Percentiles rank a stretch among this genome's conserved stretches.
Evolutionary conservation across 2,329 filamentous ascomycete genomes (phyloP).

Genomic region (Aspergillus sp.): DNA sequence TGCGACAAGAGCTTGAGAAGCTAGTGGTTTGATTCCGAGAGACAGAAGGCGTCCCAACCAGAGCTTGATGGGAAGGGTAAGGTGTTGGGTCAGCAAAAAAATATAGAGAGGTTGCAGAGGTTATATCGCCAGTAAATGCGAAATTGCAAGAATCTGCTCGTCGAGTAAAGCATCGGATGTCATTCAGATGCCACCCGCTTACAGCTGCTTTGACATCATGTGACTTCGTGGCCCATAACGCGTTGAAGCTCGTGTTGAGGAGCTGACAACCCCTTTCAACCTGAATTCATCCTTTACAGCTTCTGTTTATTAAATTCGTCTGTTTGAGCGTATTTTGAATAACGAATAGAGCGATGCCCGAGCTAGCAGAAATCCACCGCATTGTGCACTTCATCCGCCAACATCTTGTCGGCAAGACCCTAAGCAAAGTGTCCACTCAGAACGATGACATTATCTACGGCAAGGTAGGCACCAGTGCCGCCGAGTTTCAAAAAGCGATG

Average conservation of each 20-base stretch:
- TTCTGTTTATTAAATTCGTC: not conserved
- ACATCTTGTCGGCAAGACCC: constrained; percentile 79
- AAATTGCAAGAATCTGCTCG: not conserved
- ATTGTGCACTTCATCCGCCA: constrained; percentile 82
- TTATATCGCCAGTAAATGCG: not conserved
- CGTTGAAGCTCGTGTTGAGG: constrained; percentile 12
- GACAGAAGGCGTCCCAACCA: not conserved
- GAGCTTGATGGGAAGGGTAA: not conserved
- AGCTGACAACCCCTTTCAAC: not conserved
- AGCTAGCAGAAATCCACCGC: constrained; percentile 68
- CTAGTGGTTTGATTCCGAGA: not conserved
- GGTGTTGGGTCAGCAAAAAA: not conserved
- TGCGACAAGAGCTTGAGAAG: not conserved
- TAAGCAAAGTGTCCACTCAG: constrained; percentile 67
- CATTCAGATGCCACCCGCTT: constrained; percentile 9
- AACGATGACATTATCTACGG: constrained; percentile 87
- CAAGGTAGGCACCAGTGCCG: constrained; percentile 78
- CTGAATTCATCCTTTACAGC: not conserved
- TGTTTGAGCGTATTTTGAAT: not conserved
- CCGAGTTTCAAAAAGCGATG: constrained; percentile 71
- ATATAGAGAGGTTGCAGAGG: not conserved
- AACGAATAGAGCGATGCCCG: constrained; percentile 42
- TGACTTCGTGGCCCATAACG: constrained; percentile 27
- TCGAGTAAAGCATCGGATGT: not conserved
- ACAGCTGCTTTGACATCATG: constrained; percentile 19